Evolutionary conservation across 108 stramenopile species (phyloP), one percentile per base, ranked within the genome.

Genomic region (Cyclotella cryptica): DNA sequence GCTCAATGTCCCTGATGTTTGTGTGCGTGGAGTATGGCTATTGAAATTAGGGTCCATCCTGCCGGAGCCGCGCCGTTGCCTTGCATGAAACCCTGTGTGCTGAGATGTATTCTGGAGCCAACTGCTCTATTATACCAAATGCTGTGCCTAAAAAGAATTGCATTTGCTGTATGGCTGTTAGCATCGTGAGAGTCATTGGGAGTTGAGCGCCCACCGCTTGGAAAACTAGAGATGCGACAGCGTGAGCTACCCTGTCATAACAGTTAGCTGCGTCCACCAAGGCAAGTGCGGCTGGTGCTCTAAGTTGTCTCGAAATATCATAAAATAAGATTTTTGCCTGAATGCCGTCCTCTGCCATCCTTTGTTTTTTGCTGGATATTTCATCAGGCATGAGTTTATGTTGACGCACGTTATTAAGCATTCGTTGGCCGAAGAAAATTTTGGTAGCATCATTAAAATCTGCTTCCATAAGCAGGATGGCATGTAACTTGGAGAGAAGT

Each of bases 401-500:
- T 10, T n/a, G 2, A 35, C 72, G 24, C 18, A 51, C 72, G 29
- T 74, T 63, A 35, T 74, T 39, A 61, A 74, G 4, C 72, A 74
- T 74, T 18, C 72, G n/a, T n/a, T n/a, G n/a, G n/a, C n/a, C n/a
- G n/a, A n/a, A n/a, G n/a, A n/a, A n/a, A n/a, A n/a, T n/a, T n/a
- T n/a, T n/a, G n/a, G n/a, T n/a, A n/a, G n/a, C n/a, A n/a, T n/a
- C n/a, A n/a, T n/a, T n/a, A n/a, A 47, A 10, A 51, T 74, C 73
- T 14, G 64, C 73, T 27, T 74, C 73, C 73, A 74, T 74, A 10
- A 74, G 44, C 11, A 74, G 63, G 27, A 74, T 74, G 12, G 73
- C 26, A 9, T 63, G 17, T 0, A 74, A 42, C 59, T 74, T 74
- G 0, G 27, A 40, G n/a, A 74, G 30, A 13, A 74, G 26, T 26